Conservation (phyloP, 1,284 basidiomycete species). For the Xerocomus tenax region DNA sequence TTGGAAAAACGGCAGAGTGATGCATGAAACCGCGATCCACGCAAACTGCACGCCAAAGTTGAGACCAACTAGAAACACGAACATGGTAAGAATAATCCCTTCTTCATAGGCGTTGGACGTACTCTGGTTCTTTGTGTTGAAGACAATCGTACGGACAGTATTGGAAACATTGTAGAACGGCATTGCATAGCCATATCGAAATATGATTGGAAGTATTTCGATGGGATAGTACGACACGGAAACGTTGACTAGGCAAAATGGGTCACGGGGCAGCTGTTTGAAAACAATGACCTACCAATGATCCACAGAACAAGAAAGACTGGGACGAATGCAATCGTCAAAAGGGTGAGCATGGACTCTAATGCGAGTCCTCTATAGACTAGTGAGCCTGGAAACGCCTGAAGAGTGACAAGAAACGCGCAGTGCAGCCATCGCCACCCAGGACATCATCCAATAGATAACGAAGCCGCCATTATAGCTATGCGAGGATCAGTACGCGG, state of each 20-base stretch:
- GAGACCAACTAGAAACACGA: constrained; percentile 38
- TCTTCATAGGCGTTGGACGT: constrained; percentile 17
- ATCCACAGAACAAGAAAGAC: constrained; percentile 63
- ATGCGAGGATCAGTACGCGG: background rate
- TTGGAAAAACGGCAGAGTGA: constrained; percentile 45
- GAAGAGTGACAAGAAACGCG: constrained; percentile 22
- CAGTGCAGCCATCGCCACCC: constrained; percentile 53
- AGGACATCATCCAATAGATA: constrained; percentile 70
- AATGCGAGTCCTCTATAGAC: constrained; percentile 48
- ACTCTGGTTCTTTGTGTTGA: constrained; percentile 58
- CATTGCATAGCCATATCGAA: constrained; percentile 56
- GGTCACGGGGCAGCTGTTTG: background rate
- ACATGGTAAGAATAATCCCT: constrained; percentile 3
- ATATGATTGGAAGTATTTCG: constrained; percentile 59
- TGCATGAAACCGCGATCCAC: constrained; percentile 47
- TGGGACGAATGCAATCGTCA: constrained; percentile 47
- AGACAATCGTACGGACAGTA: constrained; percentile 57
- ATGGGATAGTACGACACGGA: constrained; percentile 58
- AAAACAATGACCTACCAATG: constrained; percentile 39
- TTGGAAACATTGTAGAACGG: constrained; percentile 67
- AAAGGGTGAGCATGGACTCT: constrained; percentile 51
- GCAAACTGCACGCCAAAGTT: constrained; percentile 53
- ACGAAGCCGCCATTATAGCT: constrained; percentile 56
- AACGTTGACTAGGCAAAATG: constrained; percentile 47
- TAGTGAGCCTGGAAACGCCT: constrained; percentile 2